Conservation (phyloP, 441 rosid species). For the Daphne laureola region DNA sequence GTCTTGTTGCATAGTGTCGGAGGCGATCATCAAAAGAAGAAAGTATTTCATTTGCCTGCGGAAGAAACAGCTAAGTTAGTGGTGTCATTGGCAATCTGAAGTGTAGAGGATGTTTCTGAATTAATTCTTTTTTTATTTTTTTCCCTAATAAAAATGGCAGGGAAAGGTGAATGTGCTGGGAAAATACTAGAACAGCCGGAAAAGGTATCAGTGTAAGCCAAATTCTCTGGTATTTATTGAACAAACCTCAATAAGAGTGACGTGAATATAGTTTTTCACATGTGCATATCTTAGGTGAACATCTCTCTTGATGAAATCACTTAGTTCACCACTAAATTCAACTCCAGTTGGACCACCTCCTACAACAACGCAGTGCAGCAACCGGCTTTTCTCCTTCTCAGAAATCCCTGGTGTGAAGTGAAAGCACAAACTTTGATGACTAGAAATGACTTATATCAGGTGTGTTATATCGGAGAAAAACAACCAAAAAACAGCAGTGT, state of each 20-base stretch:
- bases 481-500: no score
- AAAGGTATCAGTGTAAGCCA: no score
- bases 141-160: no score
- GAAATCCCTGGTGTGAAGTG: slow-evolving; percentile 41
- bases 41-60: slow-evolving; percentile 76
- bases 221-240: not conserved
- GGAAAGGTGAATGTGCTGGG: no score
- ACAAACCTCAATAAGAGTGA: slow-evolving; percentile 83
- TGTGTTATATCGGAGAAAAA: not conserved
- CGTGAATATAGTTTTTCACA: slow-evolving; percentile 70
- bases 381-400: slow-evolving; percentile 65
- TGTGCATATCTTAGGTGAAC: slow-evolving; percentile 73
- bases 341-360: slow-evolving; percentile 97
- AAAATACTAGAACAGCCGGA: no score
- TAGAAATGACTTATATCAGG: not conserved
- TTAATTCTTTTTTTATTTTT: no score
- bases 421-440: not conserved
- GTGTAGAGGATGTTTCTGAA: no score
- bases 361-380: slow-evolving; percentile 81
- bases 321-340: slow-evolving; percentile 89
- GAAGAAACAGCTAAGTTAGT: slow-evolving; percentile 3
- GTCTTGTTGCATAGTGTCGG: slow-evolving; percentile 73
- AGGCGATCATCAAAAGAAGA: slow-evolving; percentile 89
- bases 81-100: no score
- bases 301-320: slow-evolving; percentile 79